Conservation (phyloP, 1,284 basidiomycete genomes). For the Butyriboletus appendiculatus region DNA sequence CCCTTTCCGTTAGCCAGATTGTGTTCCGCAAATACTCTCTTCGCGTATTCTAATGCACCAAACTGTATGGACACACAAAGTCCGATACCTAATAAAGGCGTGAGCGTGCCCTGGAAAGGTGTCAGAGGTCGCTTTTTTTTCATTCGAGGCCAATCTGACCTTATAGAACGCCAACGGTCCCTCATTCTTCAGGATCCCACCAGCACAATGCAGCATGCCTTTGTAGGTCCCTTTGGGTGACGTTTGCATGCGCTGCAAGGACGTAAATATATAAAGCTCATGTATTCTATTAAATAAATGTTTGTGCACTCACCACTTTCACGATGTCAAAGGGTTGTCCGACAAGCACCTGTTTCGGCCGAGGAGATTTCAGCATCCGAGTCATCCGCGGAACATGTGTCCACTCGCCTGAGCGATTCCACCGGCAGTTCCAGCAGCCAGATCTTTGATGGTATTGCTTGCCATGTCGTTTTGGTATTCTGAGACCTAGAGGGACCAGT, state of each 20-base stretch:
- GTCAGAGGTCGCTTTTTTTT: neutral
- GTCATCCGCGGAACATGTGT: neutral
- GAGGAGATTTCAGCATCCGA: conserved; percentile 8
- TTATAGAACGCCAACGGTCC: conserved; percentile 97
- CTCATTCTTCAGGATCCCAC: conserved; percentile 86
- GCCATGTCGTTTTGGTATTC: conserved; percentile 39
- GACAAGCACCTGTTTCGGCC: conserved; percentile 68
- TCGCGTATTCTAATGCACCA: conserved; percentile 87
- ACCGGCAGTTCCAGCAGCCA: conserved; percentile 84
- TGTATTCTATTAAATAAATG: neutral
- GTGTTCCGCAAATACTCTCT: conserved; percentile 75
- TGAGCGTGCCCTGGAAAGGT: conserved; percentile 79
- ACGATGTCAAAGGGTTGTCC: conserved; percentile 97
- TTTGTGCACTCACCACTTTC: conserved; percentile 73
- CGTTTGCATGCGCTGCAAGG: conserved; percentile 82
- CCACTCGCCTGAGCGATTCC: conserved; percentile 81
- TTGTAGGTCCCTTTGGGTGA: conserved; percentile 87
- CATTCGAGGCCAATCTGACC: conserved; percentile 43
- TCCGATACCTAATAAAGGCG: conserved; percentile 93
- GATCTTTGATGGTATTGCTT: conserved; percentile 65
- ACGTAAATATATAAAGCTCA: conserved; percentile 5
- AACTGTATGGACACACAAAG: conserved; percentile 97
- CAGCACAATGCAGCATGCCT: conserved; percentile 89
- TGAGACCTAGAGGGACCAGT: neutral
- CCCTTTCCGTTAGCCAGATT: conserved; percentile 59